These are phyloP conservation scores for Coemansia biformis DNA, from an alignment of 192 early-diverging fungal species.

Conservation along the genomic window DNA sequence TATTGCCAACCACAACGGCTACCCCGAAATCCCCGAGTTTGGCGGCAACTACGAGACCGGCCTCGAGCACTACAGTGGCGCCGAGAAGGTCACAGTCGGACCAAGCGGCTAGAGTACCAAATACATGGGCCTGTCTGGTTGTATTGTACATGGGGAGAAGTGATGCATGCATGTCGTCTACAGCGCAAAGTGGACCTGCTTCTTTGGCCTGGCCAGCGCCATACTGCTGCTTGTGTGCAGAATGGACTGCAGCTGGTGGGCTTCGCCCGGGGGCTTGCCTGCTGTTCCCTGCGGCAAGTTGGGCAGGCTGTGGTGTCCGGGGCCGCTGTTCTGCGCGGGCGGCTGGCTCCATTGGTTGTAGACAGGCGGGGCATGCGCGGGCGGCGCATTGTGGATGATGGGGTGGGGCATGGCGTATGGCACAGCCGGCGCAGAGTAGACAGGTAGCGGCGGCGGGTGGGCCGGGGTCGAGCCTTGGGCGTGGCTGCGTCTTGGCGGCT, in stretches of 20 bases:
- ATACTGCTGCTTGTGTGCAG: constrained; percentile 2
- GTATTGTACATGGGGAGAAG: too few relatives aligned
- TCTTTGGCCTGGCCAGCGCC: constrained; percentile 12
- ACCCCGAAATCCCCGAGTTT: too few relatives aligned
- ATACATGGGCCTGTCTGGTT: too few relatives aligned
- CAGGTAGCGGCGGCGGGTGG: not conserved
- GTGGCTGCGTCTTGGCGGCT: not conserved
- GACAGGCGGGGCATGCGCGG: not conserved
- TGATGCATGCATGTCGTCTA: not conserved
- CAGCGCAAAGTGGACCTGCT: constrained; percentile 32
- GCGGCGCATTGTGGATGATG: not conserved
- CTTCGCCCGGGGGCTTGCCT: not conserved
- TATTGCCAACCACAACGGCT: too few relatives aligned
- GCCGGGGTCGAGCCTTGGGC: not conserved
- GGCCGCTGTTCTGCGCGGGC: not conserved
- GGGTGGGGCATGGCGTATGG: not conserved
- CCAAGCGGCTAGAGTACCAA: too few relatives aligned
- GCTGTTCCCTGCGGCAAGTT: not conserved
- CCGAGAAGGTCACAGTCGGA: too few relatives aligned
- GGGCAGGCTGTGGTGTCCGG: not conserved
- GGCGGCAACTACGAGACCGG: too few relatives aligned
- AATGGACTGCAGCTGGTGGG: constrained; percentile 10
- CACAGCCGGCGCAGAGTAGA: not conserved
- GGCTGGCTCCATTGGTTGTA: not conserved
- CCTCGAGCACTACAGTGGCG: too few relatives aligned